A percentile compares a stretch with the other conserved stretches of the same genome.
Evolutionary conservation across 2,329 filamentous ascomycete genomes (phyloP).

Genomic region (Lasiodiplodia hormozganensis): DNA sequence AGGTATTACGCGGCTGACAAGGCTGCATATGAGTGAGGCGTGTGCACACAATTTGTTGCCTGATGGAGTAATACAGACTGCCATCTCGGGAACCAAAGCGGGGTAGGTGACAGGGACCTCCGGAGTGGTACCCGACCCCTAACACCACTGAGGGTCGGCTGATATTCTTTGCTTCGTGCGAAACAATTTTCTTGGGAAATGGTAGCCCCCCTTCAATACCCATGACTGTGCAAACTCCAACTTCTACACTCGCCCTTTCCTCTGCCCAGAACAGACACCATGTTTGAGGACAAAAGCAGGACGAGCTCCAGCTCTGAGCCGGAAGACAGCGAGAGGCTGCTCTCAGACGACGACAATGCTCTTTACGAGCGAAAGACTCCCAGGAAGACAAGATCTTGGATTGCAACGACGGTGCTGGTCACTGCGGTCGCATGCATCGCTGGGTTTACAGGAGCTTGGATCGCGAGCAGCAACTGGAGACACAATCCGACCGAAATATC

Average conservation of each 20-base stretch:
- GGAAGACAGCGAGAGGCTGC: slow-evolving; percentile 22
- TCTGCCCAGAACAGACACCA: background rate
- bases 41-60: background rate
- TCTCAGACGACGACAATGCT: slow-evolving; percentile 3
- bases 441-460: slow-evolving; percentile 36
- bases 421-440: slow-evolving; percentile 36
- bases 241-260: background rate
- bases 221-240: background rate
- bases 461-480: slow-evolving; percentile 29
- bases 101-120: slow-evolving; percentile 6
- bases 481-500: slow-evolving; percentile 35
- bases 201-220: background rate
- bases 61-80: background rate
- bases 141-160: slow-evolving; percentile 2
- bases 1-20: background rate
- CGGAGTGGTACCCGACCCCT: background rate
- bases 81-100: slow-evolving; percentile 1
- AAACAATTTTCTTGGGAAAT: background rate
- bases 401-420: slow-evolving; percentile 31
- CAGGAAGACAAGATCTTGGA: slow-evolving; percentile 32
- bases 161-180: background rate
- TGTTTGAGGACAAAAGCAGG: slow-evolving; percentile 7
- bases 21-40: background rate
- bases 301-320: background rate
- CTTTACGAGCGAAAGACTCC: background rate